Base-by-base conservation (phyloP, 768 basidiomycete genomes). In the Lactarius hengduanensis region DNA sequence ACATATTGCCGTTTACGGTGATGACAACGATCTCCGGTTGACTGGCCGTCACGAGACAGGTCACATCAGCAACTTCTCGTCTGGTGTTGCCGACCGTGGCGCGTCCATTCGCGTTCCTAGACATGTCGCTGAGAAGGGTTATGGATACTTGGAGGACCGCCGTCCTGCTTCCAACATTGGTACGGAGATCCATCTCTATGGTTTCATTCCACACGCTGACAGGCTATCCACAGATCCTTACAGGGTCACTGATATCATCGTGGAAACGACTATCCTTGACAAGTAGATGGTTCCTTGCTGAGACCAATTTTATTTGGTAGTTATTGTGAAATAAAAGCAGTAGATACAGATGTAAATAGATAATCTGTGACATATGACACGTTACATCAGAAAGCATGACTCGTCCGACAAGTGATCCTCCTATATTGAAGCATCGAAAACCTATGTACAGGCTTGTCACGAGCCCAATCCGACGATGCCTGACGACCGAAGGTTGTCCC, bases 131-230 rank as follows among this genome's bases (percentile, higher is more conserved):
- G 82, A 90, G 40, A 88, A 96, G 78, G 96, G 96, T 60, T 94
- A 88, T 73, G 97, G 97, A 57, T 98, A 98, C 82, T 79, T 98
- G 71, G 96, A 98, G 76, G 96, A 97, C 80, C 86, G 96, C 70
- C 93, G 96, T 69, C 97, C 97, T 32, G 96, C 96, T 64, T 97
- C 96, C 76, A 99, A 99, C 84, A 92, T 97, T 70, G 96, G 92
- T 93, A 78, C 54, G 86, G 78, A n/a, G 45, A 59, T 59, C 53
- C 64, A 63, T 6, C 54, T 59, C 16, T 69, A 15, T 53, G 2
- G 26, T 18, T 70, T 38, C 32, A 55, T 16, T n/a, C 10, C 43
- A 20, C 26, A 28, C 36, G 22, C 38, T 64, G 62, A 65, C 4
- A 61, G 64, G 57, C 22, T 53, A 53, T 57, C 64, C 68, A 47